A percentile compares a stretch with the other conserved stretches of the same genome.
Evolutionary conservation across 2,329 filamentous ascomycete species (phyloP).

Genomic region (Penicillium sp.): DNA sequence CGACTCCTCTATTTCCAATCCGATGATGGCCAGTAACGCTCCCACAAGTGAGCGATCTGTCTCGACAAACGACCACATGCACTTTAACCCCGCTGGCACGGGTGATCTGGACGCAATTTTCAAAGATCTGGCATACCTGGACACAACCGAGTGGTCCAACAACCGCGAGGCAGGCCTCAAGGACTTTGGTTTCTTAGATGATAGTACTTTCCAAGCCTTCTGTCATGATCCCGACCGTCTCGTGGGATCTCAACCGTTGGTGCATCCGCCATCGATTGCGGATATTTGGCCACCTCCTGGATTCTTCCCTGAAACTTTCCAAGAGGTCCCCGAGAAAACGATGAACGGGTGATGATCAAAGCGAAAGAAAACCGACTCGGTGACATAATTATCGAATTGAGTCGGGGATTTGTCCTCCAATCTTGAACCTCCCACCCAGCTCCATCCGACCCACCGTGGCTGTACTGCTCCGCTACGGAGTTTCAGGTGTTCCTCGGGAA

Average conservation of each 20-base stretch:
- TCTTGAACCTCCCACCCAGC: background rate
- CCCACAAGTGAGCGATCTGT: constrained; percentile 25
- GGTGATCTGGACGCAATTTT: constrained; percentile 53
- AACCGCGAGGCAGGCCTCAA: constrained; percentile 50
- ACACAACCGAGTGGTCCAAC: constrained; percentile 52
- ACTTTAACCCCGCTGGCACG: constrained; percentile 16
- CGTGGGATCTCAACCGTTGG: constrained; percentile 42
- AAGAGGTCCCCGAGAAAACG: constrained; percentile 33
- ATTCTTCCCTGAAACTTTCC: constrained; percentile 50
- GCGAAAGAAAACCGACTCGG: background rate
- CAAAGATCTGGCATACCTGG: constrained; percentile 53
- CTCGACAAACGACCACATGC: constrained; percentile 19
- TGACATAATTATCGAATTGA: constrained; percentile 1
- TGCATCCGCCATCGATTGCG: constrained; percentile 48
- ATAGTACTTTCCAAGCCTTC: constrained; percentile 52
- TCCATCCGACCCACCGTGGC: constrained; percentile 4
- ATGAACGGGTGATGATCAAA: constrained; percentile 31
- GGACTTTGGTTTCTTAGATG: constrained; percentile 54
- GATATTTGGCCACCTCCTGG: constrained; percentile 53
- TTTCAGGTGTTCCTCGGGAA: background rate
- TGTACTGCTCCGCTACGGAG: background rate
- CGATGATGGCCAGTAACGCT: constrained; percentile 25
- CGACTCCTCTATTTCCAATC: constrained; percentile 41
- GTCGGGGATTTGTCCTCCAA: background rate
- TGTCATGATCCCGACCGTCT: constrained; percentile 53